phyloP scores from a whole-genome alignment of 495 filamentous ascomycete species.

The Friedmanniomyces simplex region DNA sequence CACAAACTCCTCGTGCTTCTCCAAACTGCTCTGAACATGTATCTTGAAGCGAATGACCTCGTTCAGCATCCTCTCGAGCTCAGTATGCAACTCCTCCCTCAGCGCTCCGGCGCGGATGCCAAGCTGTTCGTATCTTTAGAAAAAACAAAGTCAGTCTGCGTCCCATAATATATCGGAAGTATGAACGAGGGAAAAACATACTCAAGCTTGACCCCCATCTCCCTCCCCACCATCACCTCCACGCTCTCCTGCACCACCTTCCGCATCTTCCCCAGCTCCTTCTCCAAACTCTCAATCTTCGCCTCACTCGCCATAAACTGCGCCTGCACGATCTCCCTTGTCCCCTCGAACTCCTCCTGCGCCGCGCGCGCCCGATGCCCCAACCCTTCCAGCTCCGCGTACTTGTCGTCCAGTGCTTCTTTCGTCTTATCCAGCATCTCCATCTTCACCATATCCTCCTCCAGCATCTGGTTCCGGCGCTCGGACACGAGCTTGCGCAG shows the following conservation, averaged over 20 bases:
- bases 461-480: constrained; percentile 65
- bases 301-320: constrained; percentile 80
- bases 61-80: constrained; percentile 90
- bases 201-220: constrained; percentile 96
- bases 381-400: constrained; percentile 82
- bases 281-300: constrained; percentile 97
- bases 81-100: constrained; percentile 88
- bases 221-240: constrained; percentile 84
- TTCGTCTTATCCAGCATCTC: constrained; percentile 86
- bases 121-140: constrained; percentile 76
- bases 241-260: constrained; percentile 74
- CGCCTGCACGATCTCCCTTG: constrained; percentile 76
- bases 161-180: background rate
- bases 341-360: constrained; percentile 87
- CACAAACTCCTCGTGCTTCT: constrained; percentile 87
- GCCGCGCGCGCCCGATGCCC: constrained; percentile 74
- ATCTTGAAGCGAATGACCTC: constrained; percentile 98
- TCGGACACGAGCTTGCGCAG: constrained; percentile 84
- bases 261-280: constrained; percentile 88
- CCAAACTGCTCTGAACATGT: constrained; percentile 81
- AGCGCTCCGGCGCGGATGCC: constrained; percentile 71
- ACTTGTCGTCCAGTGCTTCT: constrained; percentile 90
- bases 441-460: constrained; percentile 80
- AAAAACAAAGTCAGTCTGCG: background rate
- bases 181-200: constrained; percentile 37